Base-by-base conservation (phyloP, 495 filamentous ascomycete species). In the Cudoniella acicularis region DNA sequence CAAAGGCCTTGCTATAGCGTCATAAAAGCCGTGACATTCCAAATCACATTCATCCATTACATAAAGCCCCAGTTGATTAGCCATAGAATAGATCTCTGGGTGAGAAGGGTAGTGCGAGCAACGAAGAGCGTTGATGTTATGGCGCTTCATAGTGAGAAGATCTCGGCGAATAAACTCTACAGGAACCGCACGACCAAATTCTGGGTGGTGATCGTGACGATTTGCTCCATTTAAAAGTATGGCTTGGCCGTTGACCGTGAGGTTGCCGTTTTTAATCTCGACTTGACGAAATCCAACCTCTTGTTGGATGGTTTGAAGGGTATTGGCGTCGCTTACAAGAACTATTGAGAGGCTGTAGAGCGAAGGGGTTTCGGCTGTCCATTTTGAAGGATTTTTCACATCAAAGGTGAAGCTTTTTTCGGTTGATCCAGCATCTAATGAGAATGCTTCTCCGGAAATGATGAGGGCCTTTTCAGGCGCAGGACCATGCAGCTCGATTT, bases 31-130 rank as follows among this genome's bases (percentile, higher is more conserved):
- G 49, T 88, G 87, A 59, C 84, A 88, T 67, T 88, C 87, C 0
- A 88, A 76, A 63, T 90, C 86, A 0, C 83, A 83, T 66, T 90
- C 87, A 53, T 88, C 86, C 59, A 89, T 85, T 13, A 89, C 77
- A 75, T 80, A 89, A 26, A 90, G 63, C 0, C 87, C 87, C 25
- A 89, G 68, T 63, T 89, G 83, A 60, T 89, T 84, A 42, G 81
- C 82, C 1, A 89, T 67, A n/a, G 83, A 78, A 50, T 83, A 82
- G 8, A 88, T 72, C 23, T 67, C 67, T 0, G 79, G 76, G 57
- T 86, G 75, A 23, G 80, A 80, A 3, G 85, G 85, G 51, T 87
- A 83, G 57, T 87, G 84, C 25, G 77, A 83, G 56, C 80, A 84
- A 0, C 84, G 80, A 16, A 87, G 67, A 1, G 84, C 78, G 60